Base-by-base conservation (phyloP, 305 asterid genomes). In the Withania somnifera region DNA sequence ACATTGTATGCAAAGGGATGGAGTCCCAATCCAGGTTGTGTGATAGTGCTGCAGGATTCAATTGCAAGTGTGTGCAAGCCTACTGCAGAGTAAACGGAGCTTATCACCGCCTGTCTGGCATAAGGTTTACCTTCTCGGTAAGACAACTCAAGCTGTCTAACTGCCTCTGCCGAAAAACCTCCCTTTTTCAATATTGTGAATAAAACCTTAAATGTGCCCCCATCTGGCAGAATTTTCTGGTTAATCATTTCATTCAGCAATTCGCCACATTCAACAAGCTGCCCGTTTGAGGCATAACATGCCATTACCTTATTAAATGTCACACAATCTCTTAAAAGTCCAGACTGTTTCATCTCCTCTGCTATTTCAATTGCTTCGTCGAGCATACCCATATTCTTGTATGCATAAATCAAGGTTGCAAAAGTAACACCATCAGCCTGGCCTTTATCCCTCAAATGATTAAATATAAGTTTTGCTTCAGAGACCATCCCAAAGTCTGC, bases 301-400 rank as follows among this genome's bases (percentile, higher is more conserved):
- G 97, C 91, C 90, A 95, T 93, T 34, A 90, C 94, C 87, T 92
- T 91, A 87, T 88, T 92, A 85, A 85, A 95, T 63, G 96, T 38
- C 14, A 89, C 82, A 28, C 91, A 88, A 78, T 93, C 98, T 75
- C 56, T 90, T 86, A 93, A 40, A 28, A 94, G 82, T 64, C 95
- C 93, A 8, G 92, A 87, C 77, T 79, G 78, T 84, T 85, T 95
- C 97, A 95, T 92, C 88, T 94, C 89, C 45, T 85, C 90, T 20
- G 98, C 98, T 80, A 95, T 92, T 54, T 87, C 93, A 67, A 94
- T 85, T 79, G 97, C 97, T 85, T 92, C 91, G 30, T 91, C 91
- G n/a, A 92, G 93, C 99, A 93, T 93, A 58, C 98, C 98, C 98
- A 92, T 89, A 88, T 91, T 95, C 90, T 89, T 93, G 82, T 93